Base-by-base conservation (phyloP, 2,329 filamentous ascomycete species). In the Alternaria dauci region DNA sequence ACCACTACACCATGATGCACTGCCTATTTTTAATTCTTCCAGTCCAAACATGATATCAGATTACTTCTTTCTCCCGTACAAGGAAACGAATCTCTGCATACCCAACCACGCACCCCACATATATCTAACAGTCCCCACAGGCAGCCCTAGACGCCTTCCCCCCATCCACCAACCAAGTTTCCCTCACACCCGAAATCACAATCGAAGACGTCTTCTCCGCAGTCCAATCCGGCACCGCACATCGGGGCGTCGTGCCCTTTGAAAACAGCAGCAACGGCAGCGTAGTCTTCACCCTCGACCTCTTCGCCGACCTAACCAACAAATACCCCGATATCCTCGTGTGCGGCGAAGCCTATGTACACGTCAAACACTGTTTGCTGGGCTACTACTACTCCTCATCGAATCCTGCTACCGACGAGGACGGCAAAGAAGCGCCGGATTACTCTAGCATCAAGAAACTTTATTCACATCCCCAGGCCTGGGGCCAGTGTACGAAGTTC, bases 181-280 rank as follows among this genome's bases (percentile, higher is more conserved):
- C 71, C n/a, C 71, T 85, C 46, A 63, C 71, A 1, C 80, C 84
- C 4, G 76, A 79, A 53, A 70, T 73, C 30, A 82, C 80, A 52
- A 86, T 87, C 69, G 78, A 80, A 68, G 92, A 95, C 74, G 88
- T 96, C 70, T 97, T 97, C 78, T 84, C 89, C 52, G 85, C 88
- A 16, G 91, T 97, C 6, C 92, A 96, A 73, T 83, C 84, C 38
- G 85, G 87, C 59, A 76, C 81, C 44, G 87, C 87, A 0, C 80
- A 85, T 53, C 89, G 89, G 58, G 95, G 94, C 68, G 91, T 98
- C 32, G 91, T 97, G 2, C 95, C 95, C 7, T 94, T 97, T 79
- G 94, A 98, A 77, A 99, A 99, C 82, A 96, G 92, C 41, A 94
- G 92, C 75, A 97, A 98, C 79, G 95, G 95, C 72, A 90, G 91